Evolutionary conservation across 1,139 yeast genomes (phyloP), one percentile per base, ranked within the genome.

Genomic region (Hansenula lynferdii): DNA sequence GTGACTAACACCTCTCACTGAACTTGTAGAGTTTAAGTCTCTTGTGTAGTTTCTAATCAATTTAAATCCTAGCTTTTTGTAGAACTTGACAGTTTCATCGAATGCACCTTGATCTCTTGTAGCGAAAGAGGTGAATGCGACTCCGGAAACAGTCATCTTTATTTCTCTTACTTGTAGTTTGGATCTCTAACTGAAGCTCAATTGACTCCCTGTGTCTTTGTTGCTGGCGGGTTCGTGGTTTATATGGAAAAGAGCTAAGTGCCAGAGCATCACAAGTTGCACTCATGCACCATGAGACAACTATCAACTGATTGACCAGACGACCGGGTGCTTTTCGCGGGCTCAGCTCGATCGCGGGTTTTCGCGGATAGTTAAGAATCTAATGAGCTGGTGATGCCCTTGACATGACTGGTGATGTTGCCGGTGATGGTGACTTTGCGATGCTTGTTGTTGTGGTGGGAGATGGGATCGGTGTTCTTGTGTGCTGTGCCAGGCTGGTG

Each of bases 71-170:
- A 82, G 63, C 16, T 58, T 46, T 45, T 61, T 64, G 61, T 83
- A 84, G 60, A 78, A 84, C 15, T 63, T 52, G 36, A 73, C 63
- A 24, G 82, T 57, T 22, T 64, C 55, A 12, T 62, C 62, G 57
- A 76, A 83, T 32, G 59, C 57, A n/a, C 57, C 60, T 6, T 69
- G 63, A 48, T 70, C 72, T 38, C 65, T 63, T 18, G 89, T 79
- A 30, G 77, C 78, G 42, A 82, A 63, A 29, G 90, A 81, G 28
- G 77, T 67, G 52, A 76, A 77, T n/a, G 72, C 69, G 33, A 64
- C 65, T 37, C 67, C 66, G 6, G 46, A 32, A n/a, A 52, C 42
- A 5, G 56, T 30, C 57, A 53, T 50, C 14, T 15, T 36, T 17
- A 11, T 15, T n/a, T n/a, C n/a, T n/a, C n/a, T n/a, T n/a, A n/a